These are phyloP conservation scores for Sphagnum contortum DNA, from an alignment of 225 moss, liverwort and hornwort species.

Conservation along the genomic window DNA sequence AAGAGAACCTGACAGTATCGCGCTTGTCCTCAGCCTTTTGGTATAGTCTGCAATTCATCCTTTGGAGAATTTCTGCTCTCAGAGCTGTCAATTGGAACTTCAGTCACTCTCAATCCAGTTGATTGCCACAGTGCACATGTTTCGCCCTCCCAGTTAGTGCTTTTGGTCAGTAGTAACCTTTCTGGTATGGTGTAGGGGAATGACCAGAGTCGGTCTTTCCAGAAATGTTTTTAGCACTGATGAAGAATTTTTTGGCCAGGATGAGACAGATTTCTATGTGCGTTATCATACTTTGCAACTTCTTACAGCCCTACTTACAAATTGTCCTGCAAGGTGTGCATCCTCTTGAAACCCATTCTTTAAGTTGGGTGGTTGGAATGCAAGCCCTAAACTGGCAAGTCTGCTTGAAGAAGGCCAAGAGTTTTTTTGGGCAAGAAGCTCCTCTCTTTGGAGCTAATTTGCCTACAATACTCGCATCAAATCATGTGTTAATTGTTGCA, in stretches of 20 bases:
- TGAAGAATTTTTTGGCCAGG: constrained; percentile 22
- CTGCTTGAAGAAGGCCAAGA: not conserved
- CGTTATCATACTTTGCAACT: constrained; percentile 92
- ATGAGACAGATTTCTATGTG: constrained; percentile 92
- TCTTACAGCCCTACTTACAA: constrained; percentile 82
- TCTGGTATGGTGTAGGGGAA: no score
- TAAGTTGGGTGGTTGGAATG: not conserved
- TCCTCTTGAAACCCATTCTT: not conserved
- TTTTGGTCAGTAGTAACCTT: no score
- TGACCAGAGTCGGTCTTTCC: no score
- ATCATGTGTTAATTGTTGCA: no score
- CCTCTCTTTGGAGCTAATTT: not conserved
- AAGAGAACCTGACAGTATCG: constrained; percentile 79
- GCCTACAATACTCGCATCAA: no score
- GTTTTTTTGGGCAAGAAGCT: not conserved
- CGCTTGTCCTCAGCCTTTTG: constrained; percentile 89
- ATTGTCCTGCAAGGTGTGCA: constrained; percentile 88
- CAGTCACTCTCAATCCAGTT: no score
- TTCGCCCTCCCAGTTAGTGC: no score
- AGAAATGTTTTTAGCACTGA: no score
- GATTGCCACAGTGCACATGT: no score
- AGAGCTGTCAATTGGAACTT: no score
- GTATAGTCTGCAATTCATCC: constrained; percentile 26
- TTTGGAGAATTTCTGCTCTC: no score
- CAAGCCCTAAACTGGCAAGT: no score